phyloP scores from a whole-genome alignment of 1,139 yeast species.

The Petasospora fabianii region DNA sequence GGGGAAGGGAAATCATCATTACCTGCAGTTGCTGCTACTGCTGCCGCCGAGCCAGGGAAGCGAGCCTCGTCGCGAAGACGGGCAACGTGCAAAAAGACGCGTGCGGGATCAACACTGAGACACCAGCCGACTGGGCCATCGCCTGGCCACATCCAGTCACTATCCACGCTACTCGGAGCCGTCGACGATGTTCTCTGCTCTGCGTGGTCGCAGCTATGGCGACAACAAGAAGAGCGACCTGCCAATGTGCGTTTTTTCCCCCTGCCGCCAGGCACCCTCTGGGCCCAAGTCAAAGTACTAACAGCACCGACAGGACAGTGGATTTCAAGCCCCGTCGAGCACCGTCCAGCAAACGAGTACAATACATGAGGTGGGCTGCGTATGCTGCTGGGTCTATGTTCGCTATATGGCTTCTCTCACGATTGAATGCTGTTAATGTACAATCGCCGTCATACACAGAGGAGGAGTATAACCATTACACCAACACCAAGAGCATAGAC shows the following conservation, averaged over 20 bases:
- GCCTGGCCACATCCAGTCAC: too few relatives aligned
- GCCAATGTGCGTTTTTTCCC: constrained; percentile 33
- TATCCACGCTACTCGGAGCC: too few relatives aligned
- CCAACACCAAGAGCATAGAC: constrained; percentile 32
- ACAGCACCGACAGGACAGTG: constrained; percentile 9
- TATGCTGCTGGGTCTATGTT: constrained; percentile 4
- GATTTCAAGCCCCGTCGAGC: constrained; percentile 18
- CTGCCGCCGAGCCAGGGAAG: too few relatives aligned
- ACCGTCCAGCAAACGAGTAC: constrained; percentile 1
- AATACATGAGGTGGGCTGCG: constrained; percentile 1
- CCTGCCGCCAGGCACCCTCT: not conserved
- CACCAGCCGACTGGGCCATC: too few relatives aligned
- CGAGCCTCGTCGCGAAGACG: too few relatives aligned
- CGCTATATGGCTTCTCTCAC: constrained; percentile 3
- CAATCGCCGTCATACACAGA: constrained; percentile 19
- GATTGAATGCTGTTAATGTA: not conserved
- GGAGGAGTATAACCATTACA: constrained; percentile 31
- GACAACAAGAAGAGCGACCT: constrained; percentile 44
- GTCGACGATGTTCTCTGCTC: constrained; percentile 16
- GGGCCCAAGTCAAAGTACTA: not conserved
- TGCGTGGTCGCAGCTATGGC: constrained; percentile 26
- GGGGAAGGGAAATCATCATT: too few relatives aligned
- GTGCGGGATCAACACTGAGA: too few relatives aligned
- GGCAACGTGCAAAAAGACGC: too few relatives aligned
- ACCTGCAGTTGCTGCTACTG: too few relatives aligned